Evolutionary conservation across 2,329 filamentous ascomycete genomes (phyloP).

Genomic region (Pyricularia grisea): DNA sequence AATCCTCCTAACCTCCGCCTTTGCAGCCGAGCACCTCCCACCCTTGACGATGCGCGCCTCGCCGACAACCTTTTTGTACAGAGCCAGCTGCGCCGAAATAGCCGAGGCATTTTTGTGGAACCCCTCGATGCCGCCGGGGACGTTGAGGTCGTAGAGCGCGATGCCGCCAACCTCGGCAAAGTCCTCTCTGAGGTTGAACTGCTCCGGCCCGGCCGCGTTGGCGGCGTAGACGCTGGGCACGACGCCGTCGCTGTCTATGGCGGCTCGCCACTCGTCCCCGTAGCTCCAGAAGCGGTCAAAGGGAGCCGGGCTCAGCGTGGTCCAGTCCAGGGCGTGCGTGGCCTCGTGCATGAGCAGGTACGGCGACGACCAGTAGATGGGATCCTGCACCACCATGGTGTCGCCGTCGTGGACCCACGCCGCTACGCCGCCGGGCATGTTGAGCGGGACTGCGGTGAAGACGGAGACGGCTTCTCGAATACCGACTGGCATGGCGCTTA

Average conservation of each 20-base stretch:
- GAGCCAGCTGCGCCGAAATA: neutral
- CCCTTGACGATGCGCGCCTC: neutral
- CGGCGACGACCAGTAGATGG: neutral
- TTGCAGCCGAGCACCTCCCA: neutral
- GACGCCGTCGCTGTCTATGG: neutral
- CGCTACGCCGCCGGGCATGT: neutral
- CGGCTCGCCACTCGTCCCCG: neutral
- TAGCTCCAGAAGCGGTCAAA: neutral
- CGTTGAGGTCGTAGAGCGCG: constrained; percentile 1
- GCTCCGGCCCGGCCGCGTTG: neutral
- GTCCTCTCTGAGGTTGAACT: constrained; percentile 1
- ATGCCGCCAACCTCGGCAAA: constrained; percentile 1
- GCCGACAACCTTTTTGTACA: neutral
- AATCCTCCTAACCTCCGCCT: neutral
- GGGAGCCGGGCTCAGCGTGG: neutral
- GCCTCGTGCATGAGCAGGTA: neutral
- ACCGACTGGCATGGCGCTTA: constrained; percentile 1
- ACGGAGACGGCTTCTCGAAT: neutral
- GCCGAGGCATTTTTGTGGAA: neutral
- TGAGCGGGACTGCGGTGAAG: neutral
- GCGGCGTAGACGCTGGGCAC: neutral
- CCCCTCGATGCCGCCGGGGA: neutral
- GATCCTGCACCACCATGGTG: constrained; percentile 1
- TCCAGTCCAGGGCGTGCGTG: neutral
- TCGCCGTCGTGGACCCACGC: neutral